Evolutionary conservation across 116 monocot genomes (phyloP).

Genomic region (Zostera marina): DNA sequence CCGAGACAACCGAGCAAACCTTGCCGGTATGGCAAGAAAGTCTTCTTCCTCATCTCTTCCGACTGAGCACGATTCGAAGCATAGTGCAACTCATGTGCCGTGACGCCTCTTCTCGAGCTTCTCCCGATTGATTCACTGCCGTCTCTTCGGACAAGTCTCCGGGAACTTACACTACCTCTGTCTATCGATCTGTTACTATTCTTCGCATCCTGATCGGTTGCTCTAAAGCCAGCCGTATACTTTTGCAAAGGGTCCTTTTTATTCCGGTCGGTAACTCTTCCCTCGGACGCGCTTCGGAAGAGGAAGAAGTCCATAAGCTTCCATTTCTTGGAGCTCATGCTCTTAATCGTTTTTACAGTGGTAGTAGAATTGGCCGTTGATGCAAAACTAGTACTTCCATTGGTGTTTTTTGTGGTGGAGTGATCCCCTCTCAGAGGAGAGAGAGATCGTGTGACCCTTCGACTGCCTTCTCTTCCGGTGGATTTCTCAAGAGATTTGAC

Average conservation of each 20-base stretch:
- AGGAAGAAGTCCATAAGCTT: constrained; percentile 40
- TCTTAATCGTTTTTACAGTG: neutral
- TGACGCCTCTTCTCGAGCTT: constrained; percentile 9
- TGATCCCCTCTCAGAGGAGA: constrained; percentile 9
- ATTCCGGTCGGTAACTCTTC: constrained; percentile 20
- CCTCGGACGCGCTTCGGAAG: constrained; percentile 55
- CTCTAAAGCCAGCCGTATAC: constrained; percentile 12
- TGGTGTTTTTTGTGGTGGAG: neutral
- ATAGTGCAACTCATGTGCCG: constrained; percentile 33
- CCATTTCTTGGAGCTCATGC: constrained; percentile 27
- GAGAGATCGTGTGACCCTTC: constrained; percentile 14
- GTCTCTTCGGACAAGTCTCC: constrained; percentile 1
- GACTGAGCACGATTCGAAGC: constrained; percentile 20
- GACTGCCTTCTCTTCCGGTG: neutral
- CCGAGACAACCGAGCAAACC: constrained; percentile 40
- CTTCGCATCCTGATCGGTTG: constrained; percentile 11
- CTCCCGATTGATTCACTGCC: constrained; percentile 11
- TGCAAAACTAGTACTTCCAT: neutral
- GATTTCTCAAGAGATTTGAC: neutral
- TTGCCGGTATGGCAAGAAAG: constrained; percentile 41
- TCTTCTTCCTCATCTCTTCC: constrained; percentile 43
- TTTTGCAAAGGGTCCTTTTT: constrained; percentile 31
- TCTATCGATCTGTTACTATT: constrained; percentile 29
- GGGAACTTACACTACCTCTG: neutral
- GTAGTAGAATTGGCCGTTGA: neutral